Percentiles rank a stretch among this genome's conserved stretches.
phyloP scores from a whole-genome alignment of 768 basidiomycete genomes.

The Collybia nuda region DNA sequence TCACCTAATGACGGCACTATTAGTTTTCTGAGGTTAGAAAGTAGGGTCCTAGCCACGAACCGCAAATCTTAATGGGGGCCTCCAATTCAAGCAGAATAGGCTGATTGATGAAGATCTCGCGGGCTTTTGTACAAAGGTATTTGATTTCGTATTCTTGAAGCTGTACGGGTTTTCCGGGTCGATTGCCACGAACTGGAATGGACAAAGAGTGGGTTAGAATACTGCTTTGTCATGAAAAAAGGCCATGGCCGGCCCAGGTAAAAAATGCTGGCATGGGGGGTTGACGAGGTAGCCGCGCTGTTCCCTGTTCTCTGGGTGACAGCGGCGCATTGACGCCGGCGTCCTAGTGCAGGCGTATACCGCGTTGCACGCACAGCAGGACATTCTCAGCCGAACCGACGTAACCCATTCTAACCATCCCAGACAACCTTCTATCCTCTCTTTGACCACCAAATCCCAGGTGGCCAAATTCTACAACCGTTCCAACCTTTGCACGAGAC shows the following conservation, averaged over 20 bases:
- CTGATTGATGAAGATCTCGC: conserved; percentile 99
- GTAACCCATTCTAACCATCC: not conserved
- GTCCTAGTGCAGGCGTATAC: not conserved
- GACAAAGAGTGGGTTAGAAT: conserved; percentile 18
- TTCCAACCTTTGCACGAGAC: conserved; percentile 2
- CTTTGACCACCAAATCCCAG: not conserved
- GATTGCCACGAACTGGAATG: conserved; percentile 87
- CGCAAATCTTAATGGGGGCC: conserved; percentile 99
- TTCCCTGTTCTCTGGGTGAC: not conserved
- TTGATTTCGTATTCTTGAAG: conserved; percentile 99
- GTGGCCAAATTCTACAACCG: not conserved
- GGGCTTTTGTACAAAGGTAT: conserved; percentile 96
- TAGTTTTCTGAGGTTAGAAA: conserved; percentile 16
- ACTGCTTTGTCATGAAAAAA: conserved; percentile 8
- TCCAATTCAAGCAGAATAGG: conserved; percentile 97
- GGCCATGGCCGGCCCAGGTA: not conserved
- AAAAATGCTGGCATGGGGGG: not conserved
- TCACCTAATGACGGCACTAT: conserved; percentile 60
- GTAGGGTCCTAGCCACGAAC: conserved; percentile 46
- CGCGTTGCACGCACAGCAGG: no score
- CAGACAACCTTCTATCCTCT: not conserved
- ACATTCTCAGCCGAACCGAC: no score
- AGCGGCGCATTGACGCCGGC: not conserved
- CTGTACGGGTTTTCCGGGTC: conserved; percentile 97
- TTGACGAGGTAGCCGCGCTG: no score